These are phyloP conservation scores for Triticum timopheevii DNA, from an alignment of 176 grass and related monocot genomes.

Conservation along the genomic window DNA sequence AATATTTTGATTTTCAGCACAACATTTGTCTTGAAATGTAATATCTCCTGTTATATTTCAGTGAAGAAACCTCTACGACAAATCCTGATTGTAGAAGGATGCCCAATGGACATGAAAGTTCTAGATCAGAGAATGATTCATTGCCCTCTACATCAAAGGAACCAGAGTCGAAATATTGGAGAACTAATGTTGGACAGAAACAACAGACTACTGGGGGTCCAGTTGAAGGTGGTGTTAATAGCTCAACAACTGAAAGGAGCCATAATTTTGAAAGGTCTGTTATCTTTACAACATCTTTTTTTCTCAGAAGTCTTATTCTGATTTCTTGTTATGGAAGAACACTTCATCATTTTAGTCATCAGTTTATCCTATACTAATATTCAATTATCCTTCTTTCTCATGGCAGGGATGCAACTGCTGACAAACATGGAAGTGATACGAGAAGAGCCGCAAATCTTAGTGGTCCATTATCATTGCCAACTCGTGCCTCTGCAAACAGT, in stretches of 20 bases:
- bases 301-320: background rate
- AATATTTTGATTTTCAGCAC: background rate
- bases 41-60: constrained; percentile 37
- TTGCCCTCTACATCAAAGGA: constrained; percentile 63
- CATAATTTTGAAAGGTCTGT: constrained; percentile 66
- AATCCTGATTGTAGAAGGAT: constrained; percentile 45
- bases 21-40: constrained; percentile 28
- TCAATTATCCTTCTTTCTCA: constrained; percentile 8
- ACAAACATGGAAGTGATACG: constrained; percentile 66
- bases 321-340: background rate
- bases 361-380: background rate
- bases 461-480: constrained; percentile 92
- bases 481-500: constrained; percentile 98
- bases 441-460: constrained; percentile 85
- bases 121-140: constrained; percentile 57
- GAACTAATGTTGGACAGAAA: constrained; percentile 57
- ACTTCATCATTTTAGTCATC: constrained; percentile 14
- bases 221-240: constrained; percentile 37
- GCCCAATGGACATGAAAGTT: constrained; percentile 37
- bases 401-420: constrained; percentile 59
- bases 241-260: constrained; percentile 46
- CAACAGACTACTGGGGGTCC: constrained; percentile 54
- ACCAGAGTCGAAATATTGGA: constrained; percentile 49
- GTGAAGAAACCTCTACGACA: constrained; percentile 6
- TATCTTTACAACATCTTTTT: constrained; percentile 23